Evolutionary conservation across 208 protist genomes (phyloP).

Genomic region (Wallacemonas sp.): DNA sequence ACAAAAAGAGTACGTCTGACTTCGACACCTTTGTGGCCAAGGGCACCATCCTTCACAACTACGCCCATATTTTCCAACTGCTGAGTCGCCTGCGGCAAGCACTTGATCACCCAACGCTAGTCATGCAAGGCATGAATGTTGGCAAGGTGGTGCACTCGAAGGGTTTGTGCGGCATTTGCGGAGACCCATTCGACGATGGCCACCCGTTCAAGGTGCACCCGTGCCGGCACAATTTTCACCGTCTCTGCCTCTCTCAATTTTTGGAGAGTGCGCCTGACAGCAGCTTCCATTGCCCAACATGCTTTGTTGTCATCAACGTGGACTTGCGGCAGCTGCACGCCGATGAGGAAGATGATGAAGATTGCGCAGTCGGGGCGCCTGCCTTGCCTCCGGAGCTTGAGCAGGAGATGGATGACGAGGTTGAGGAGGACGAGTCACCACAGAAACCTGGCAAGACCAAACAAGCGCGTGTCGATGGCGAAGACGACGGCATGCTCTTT

Average conservation of each 20-base stretch:
- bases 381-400: slow-evolving; percentile 74
- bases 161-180: slow-evolving; percentile 84
- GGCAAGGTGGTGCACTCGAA: slow-evolving; percentile 57
- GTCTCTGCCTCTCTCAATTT: slow-evolving; percentile 82
- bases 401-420: slow-evolving; percentile 36
- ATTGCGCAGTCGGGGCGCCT: slow-evolving; percentile 35
- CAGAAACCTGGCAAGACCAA: no score
- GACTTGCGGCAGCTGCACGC: slow-evolving; percentile 74
- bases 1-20: slow-evolving; percentile 88
- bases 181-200: slow-evolving; percentile 60
- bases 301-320: slow-evolving; percentile 86
- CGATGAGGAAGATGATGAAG: slow-evolving; percentile 65
- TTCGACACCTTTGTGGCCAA: slow-evolving; percentile 92
- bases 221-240: slow-evolving; percentile 86
- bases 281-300: slow-evolving; percentile 82
- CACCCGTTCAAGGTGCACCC: slow-evolving; percentile 60
- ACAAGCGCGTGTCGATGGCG: not conserved
- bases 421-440: slow-evolving; percentile 14
- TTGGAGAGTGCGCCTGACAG: slow-evolving; percentile 79
- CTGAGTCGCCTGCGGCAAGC: slow-evolving; percentile 91
- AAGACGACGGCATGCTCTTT: slow-evolving; percentile 12
- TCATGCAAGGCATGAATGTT: slow-evolving; percentile 74
- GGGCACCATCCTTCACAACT: slow-evolving; percentile 93
- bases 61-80: slow-evolving; percentile 95
- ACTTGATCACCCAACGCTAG: slow-evolving; percentile 89